Evolutionary conservation across 768 basidiomycete genomes (phyloP), one percentile per base, ranked within the genome.

Genomic region (Auricularia sp.): DNA sequence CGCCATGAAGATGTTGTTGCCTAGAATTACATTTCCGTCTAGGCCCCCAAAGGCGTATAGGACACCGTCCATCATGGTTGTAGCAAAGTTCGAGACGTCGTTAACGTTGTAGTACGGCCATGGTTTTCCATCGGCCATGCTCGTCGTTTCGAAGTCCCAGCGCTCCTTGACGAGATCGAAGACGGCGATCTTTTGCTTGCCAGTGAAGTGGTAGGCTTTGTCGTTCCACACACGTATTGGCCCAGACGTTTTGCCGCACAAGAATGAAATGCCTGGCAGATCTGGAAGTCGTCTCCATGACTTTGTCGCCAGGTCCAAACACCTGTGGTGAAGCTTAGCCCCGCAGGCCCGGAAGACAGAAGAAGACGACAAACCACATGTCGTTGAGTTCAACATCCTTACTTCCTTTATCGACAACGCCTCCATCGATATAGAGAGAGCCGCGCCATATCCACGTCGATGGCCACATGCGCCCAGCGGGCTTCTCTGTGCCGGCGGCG

Each of bases 21-120:
- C 78, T 53, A 78, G 67, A 14, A 64, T 65, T 3, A 68, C 72
- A 12, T 44, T 66, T n/a, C 64, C 58, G 62, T 76, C 73, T 2
- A 65, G 67, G 3, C 78, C 79, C 3, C 76, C 77, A 62, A 80
- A 79, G 18, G 78, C 71, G 63, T 78, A 77, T 1, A 80, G 62
- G 47, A 74, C 76, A 39, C 72, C 72, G 18, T 72, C 65, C 21
- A 74, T 68, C 47, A 70, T 47, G 12, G 62, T 65, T 63, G 66
- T 64, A 6, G 64, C 54, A 61, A 67, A 71, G 59, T 69, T 67
- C 6, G 51, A 62, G 60, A 67, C 44, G 23, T 36, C n/a, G 23
- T 62, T 12, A 7, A 34, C 42, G 29, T 21, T 58, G 18, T 51
- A 16, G 65, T 66, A 67, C 59, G 67, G 70, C 67, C 67, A 70